Evolutionary conservation across 805 yeast genomes (phyloP).

Genomic region (Myxozyma monticola): DNA sequence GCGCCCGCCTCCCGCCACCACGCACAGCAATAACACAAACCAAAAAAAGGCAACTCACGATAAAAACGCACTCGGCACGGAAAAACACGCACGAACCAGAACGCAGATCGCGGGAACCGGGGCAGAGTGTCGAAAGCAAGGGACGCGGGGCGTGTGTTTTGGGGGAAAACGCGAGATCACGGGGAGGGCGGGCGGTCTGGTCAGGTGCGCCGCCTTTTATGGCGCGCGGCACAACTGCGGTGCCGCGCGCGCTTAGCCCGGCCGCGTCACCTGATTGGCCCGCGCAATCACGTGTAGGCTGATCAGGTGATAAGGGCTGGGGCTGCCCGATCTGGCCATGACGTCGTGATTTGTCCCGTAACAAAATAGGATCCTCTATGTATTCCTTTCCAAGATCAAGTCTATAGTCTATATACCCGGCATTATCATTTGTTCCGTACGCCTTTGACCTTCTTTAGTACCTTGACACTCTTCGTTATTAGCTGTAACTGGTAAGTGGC

Average conservation of each 20-base stretch:
- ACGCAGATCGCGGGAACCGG: not conserved
- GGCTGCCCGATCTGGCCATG: too few species aligned
- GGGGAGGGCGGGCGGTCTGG: constrained; percentile 14
- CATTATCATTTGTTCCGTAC: too few species aligned
- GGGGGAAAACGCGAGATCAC: constrained; percentile 19
- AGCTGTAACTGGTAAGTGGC: not conserved
- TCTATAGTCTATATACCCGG: not conserved
- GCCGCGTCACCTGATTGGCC: too few species aligned
- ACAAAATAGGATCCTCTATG: too few species aligned
- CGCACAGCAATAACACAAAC: not conserved
- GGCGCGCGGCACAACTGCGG: not conserved
- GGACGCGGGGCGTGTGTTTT: not conserved
- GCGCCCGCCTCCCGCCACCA: not conserved
- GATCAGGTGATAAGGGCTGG: too few species aligned
- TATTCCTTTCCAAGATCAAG: too few species aligned
- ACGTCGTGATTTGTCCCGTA: too few species aligned
- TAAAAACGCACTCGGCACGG: not conserved
- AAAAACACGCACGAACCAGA: not conserved
- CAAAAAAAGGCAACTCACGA: not conserved
- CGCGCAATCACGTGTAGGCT: too few species aligned
- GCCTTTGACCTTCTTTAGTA: too few species aligned
- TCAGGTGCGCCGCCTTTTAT: constrained; percentile 16
- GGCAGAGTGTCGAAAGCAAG: not conserved
- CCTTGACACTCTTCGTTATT: not conserved
- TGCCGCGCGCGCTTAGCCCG: too few species aligned